A percentile compares a stretch with the other conserved stretches of the same genome.
phyloP scores from a whole-genome alignment of 2,329 filamentous ascomycete genomes.

The Aspergillus ruber region DNA sequence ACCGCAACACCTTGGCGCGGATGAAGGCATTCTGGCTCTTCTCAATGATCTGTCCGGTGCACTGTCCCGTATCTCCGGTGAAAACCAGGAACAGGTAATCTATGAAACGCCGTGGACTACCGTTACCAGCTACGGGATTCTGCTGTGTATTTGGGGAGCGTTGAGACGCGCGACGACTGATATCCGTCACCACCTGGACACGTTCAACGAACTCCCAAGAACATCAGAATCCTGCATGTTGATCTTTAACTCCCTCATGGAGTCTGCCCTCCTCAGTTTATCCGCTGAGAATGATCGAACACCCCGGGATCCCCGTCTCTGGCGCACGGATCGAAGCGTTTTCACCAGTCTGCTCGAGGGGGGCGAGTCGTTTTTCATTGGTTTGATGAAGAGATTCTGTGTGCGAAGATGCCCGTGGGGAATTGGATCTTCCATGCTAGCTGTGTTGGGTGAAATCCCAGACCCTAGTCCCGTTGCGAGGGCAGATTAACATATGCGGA shows the following conservation, averaged over 20 bases:
- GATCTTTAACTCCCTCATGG: slow-evolving; percentile 20
- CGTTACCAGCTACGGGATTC: slow-evolving; percentile 20
- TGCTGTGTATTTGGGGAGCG: slow-evolving; percentile 26
- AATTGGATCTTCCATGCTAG: too few species aligned
- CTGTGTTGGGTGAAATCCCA: too few species aligned
- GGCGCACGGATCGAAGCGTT: too few species aligned
- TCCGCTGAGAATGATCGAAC: too few species aligned
- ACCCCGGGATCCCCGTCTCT: too few species aligned
- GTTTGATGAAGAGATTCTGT: too few species aligned
- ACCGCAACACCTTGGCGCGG: slow-evolving; percentile 14
- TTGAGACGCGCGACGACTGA: slow-evolving; percentile 21
- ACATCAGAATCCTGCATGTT: slow-evolving; percentile 17
- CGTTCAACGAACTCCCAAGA: slow-evolving; percentile 11
- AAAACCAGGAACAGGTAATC: slow-evolving; percentile 7
- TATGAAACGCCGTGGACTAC: slow-evolving; percentile 27
- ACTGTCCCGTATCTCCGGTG: slow-evolving; percentile 4
- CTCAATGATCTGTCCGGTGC: slow-evolving; percentile 21
- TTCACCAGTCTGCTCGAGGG: too few species aligned
- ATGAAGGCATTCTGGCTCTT: slow-evolving; percentile 22
- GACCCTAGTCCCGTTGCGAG: too few species aligned
- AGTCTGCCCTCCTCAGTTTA: slow-evolving; percentile 3
- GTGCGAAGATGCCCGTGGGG: too few species aligned
- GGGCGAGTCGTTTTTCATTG: too few species aligned
- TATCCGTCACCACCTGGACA: slow-evolving; percentile 12
- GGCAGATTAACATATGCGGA: too few species aligned